A percentile compares a stretch with the other conserved stretches of the same genome.
phyloP scores from a whole-genome alignment of 129 eudicot genomes.

The Arctium minus region DNA sequence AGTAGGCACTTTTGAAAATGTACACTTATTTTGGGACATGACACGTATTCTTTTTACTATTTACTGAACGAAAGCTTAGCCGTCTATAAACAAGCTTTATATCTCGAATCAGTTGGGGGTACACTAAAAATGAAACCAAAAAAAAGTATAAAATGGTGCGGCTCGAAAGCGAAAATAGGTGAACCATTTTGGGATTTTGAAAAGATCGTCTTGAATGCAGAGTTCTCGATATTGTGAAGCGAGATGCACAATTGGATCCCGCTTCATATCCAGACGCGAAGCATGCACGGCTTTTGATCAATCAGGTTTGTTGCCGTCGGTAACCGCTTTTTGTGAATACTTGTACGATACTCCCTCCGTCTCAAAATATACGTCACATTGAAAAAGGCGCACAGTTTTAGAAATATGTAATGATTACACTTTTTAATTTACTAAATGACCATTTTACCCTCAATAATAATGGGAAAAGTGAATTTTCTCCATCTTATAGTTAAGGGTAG shows the following conservation, averaged over 20 bases:
- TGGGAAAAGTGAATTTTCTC: not conserved
- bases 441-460: not conserved
- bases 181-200: not conserved
- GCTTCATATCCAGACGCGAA: constrained; percentile 62
- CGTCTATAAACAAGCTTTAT: not conserved
- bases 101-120: not conserved
- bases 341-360: not conserved
- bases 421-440: not conserved
- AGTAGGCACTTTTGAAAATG: not conserved
- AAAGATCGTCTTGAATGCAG: constrained; percentile 37
- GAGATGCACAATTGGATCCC: constrained; percentile 78
- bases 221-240: constrained; percentile 69
- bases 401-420: not conserved
- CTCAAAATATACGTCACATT: not conserved
- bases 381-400: not conserved
- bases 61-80: not conserved
- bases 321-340: not conserved
- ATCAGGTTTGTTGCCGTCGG: constrained; percentile 45
- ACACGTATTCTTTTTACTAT: not conserved
- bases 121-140: not conserved
- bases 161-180: not conserved
- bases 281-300: constrained; percentile 59
- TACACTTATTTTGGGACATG: not conserved
- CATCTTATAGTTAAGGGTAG: not conserved
- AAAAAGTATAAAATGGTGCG: not conserved